Conservation (phyloP, 768 basidiomycete genomes). For the Lepiota venenata region DNA sequence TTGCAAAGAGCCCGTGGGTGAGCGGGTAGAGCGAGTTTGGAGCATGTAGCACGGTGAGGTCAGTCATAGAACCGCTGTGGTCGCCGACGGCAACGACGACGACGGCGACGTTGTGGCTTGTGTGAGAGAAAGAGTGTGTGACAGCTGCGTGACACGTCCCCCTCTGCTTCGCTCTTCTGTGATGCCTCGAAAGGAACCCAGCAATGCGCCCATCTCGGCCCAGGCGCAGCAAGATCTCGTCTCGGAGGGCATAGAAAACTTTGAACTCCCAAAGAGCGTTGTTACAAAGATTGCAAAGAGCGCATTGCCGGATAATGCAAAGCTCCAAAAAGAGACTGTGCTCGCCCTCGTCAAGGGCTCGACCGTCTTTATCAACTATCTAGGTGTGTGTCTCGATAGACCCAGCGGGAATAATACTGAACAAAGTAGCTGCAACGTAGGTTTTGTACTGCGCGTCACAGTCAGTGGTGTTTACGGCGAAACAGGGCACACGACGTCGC, state of each 20-base stretch:
- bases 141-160: background rate
- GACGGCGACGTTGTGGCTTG: too few species aligned
- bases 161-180: background rate
- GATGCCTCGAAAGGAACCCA: conserved; percentile 73
- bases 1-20: conserved; percentile 30
- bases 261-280: conserved; percentile 80
- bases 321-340: conserved; percentile 88
- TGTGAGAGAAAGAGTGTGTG: background rate
- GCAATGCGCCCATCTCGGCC: conserved; percentile 54
- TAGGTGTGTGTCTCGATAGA: conserved; percentile 52
- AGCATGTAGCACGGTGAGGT: conserved; percentile 50
- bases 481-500: conserved; percentile 86
- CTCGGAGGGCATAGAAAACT: conserved; percentile 86
- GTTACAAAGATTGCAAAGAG: conserved; percentile 86
- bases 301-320: conserved; percentile 80
- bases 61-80: conserved; percentile 20
- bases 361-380: conserved; percentile 93
- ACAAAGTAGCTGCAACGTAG: conserved; percentile 47
- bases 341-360: conserved; percentile 83
- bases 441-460: conserved; percentile 15
- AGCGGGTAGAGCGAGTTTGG: conserved; percentile 40
- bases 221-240: conserved; percentile 78
- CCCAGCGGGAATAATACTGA: background rate
- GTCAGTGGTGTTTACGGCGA: conserved; percentile 14
- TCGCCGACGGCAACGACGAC: conserved; percentile 25